Conservation (phyloP, 345 rosid genomes). For the Citrus sinensis region DNA sequence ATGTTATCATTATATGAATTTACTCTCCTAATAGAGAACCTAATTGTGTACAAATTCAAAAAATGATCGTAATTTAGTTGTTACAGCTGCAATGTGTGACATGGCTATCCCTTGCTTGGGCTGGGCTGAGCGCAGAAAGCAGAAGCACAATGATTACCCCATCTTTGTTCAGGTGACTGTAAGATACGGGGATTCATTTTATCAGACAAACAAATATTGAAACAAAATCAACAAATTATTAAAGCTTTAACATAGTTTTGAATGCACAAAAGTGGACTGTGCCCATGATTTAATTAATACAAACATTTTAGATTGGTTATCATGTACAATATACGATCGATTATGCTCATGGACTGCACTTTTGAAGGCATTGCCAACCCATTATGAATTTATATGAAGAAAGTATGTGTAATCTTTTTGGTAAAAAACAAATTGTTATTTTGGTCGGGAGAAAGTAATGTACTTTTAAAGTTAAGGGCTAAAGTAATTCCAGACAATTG, state of each 20-base stretch:
- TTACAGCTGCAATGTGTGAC: no score
- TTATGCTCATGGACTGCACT: constrained; percentile 26
- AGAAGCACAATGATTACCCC: background rate
- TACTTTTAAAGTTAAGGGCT: constrained; percentile 17
- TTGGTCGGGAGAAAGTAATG: constrained; percentile 31
- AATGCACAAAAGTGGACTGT: background rate
- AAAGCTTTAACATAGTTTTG: background rate
- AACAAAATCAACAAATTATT: background rate
- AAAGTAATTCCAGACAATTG: constrained; percentile 19
- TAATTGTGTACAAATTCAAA: no score
- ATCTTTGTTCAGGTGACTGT: background rate
- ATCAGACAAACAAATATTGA: background rate
- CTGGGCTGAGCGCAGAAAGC: background rate
- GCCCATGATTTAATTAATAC: background rate
- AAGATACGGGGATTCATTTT: background rate
- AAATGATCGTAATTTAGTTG: background rate
- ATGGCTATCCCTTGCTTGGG: no score
- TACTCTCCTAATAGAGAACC: no score
- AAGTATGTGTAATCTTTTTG: constrained; percentile 23
- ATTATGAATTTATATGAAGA: constrained; percentile 11
- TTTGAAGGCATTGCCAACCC: constrained; percentile 23
- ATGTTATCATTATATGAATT: no score
- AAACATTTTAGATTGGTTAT: background rate
- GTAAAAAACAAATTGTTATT: constrained; percentile 12
- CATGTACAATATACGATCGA: constrained; percentile 6